Percentiles rank a stretch among this genome's conserved stretches.
phyloP scores from a whole-genome alignment of 768 basidiomycete species.

The Mycena filopes region DNA sequence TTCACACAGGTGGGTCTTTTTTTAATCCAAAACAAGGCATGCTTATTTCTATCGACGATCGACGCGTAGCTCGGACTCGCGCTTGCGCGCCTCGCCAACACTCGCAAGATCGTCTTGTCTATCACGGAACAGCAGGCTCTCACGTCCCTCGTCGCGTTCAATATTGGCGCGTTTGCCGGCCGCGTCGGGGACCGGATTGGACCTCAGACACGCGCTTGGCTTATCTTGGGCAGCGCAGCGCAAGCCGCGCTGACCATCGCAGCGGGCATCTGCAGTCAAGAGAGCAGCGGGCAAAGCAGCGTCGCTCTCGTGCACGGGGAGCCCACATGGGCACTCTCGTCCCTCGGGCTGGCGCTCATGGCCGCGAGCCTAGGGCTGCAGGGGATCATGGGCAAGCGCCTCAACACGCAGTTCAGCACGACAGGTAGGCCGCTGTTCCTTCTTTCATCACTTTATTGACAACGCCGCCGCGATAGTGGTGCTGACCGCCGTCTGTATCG shows the following conservation, averaged over 20 bases:
- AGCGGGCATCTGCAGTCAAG: conserved; percentile 75
- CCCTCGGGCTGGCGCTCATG: conserved; percentile 79
- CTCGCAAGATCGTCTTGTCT: conserved; percentile 69
- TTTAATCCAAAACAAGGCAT: no score
- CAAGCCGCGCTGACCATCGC: conserved; percentile 82
- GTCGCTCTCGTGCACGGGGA: conserved; percentile 63
- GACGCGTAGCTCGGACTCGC: conserved; percentile 86
- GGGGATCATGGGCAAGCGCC: conserved; percentile 84
- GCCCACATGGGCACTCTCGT: conserved; percentile 78
- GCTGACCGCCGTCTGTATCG: conserved; percentile 89
- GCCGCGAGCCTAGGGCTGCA: conserved; percentile 87
- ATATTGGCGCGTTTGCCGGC: conserved; percentile 78
- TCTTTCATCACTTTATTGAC: not conserved
- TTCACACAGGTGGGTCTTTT: no score
- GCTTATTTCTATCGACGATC: no score
- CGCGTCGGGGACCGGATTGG: conserved; percentile 85
- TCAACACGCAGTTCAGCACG: conserved; percentile 84
- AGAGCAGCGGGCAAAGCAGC: conserved; percentile 66
- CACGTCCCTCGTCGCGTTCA: conserved; percentile 77
- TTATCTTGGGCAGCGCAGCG: conserved; percentile 73
- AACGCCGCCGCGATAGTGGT: conserved; percentile 65
- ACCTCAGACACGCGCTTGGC: conserved; percentile 76
- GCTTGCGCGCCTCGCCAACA: conserved; percentile 76
- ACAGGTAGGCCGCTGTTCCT: conserved; percentile 67
- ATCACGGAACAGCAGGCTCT: conserved; percentile 86